Percentiles rank a stretch among this genome's conserved stretches.
These are phyloP conservation scores for Dendrobium officinale DNA, from an alignment of 106 monocot genomes.

Conservation along the genomic window DNA sequence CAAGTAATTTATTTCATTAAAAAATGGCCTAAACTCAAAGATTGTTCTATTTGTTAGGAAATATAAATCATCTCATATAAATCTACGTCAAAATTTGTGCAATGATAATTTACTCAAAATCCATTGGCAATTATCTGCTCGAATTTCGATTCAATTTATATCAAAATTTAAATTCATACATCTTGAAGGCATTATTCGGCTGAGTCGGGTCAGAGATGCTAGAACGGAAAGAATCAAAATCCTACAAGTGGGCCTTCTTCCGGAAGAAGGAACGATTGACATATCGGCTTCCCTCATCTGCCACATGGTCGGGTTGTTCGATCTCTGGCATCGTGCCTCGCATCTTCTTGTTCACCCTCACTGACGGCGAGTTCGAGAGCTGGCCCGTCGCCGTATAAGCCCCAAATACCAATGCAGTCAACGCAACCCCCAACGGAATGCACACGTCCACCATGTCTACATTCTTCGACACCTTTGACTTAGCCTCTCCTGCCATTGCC, in stretches of 20 bases:
- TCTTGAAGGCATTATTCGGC: neutral
- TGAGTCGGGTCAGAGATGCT: neutral
- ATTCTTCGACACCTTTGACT: too few species aligned
- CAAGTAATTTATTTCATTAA: too few species aligned
- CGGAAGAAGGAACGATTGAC: conserved; percentile 15
- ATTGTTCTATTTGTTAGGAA: too few species aligned
- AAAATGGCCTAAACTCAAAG: too few species aligned
- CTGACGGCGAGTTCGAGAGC: conserved; percentile 30
- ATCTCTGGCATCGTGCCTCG: conserved; percentile 41
- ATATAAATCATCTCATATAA: too few species aligned
- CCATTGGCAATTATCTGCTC: too few species aligned
- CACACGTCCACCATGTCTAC: conserved; percentile 5
- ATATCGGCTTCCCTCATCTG: conserved; percentile 23
- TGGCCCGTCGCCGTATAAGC: conserved; percentile 29
- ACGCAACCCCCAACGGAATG: conserved; percentile 31
- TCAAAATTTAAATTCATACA: neutral
- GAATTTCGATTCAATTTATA: too few species aligned
- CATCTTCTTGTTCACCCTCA: conserved; percentile 40
- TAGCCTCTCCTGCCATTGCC: too few species aligned
- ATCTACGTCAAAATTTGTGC: too few species aligned
- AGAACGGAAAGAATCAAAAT: neutral
- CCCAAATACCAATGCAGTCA: conserved; percentile 16
- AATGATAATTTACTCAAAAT: too few species aligned
- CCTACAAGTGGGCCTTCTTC: conserved; percentile 1
- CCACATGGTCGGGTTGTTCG: conserved; percentile 24